Evolutionary conservation across 768 basidiomycete genomes (phyloP).

Genomic region (Leucocoprinus birnbaumii): DNA sequence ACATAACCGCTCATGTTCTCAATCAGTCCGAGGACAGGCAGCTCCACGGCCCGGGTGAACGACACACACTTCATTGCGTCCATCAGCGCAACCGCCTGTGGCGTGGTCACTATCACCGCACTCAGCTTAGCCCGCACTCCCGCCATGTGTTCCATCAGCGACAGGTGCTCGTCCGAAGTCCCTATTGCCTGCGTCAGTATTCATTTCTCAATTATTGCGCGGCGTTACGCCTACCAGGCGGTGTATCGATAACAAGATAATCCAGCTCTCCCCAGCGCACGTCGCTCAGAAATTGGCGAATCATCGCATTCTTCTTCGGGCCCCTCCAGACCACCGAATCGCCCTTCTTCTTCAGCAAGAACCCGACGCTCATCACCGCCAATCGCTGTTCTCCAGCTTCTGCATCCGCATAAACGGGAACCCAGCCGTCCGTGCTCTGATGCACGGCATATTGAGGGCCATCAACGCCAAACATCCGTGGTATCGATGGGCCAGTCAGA

Average conservation of each 20-base stretch:
- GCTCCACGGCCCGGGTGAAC: constrained; percentile 91
- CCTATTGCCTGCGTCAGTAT: constrained; percentile 43
- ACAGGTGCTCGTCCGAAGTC: constrained; percentile 98
- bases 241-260: too few relatives aligned
- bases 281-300: constrained; percentile 90
- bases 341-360: constrained; percentile 83
- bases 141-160: constrained; percentile 89
- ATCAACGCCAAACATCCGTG: constrained; percentile 92
- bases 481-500: constrained; percentile 92
- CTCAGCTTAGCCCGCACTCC: constrained; percentile 77
- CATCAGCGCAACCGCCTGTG: constrained; percentile 93
- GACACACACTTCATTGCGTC: constrained; percentile 60
- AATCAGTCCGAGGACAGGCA: too few relatives aligned
- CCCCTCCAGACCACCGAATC: constrained; percentile 98
- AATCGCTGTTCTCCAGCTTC: constrained; percentile 52
- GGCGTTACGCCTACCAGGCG: constrained; percentile 16
- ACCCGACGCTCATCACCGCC: constrained; percentile 96
- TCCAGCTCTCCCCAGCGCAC: constrained; percentile 70
- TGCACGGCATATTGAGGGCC: constrained; percentile 69
- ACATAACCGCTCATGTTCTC: constrained; percentile 29
- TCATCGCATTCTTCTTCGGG: constrained; percentile 99
- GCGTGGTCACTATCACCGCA: constrained; percentile 93
- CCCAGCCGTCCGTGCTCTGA: constrained; percentile 95
- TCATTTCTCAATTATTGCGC: neutral
- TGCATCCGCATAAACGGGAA: constrained; percentile 94